A percentile compares a stretch with the other conserved stretches of the same genome.
Conservation (phyloP, 2,329 filamentous ascomycete genomes). For the Fusarium duplospermum region DNA sequence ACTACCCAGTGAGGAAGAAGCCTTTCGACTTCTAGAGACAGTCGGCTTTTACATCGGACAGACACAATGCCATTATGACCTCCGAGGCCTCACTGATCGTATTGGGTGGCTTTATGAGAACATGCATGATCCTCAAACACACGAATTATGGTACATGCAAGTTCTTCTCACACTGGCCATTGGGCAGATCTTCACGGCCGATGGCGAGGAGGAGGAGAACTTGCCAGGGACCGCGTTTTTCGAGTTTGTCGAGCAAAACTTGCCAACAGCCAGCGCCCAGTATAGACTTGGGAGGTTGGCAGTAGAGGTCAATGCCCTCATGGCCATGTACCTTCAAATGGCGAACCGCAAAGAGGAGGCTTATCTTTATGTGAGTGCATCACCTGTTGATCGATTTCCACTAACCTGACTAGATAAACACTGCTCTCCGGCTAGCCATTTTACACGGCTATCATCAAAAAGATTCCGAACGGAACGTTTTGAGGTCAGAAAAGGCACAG, state of each 20-base stretch:
- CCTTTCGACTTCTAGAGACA: neutral
- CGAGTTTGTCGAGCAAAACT: neutral
- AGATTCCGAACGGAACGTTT: neutral
- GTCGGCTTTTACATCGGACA: neutral
- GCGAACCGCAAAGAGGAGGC: constrained; percentile 12
- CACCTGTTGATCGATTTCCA: fast-evolving
- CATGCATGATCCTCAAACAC: neutral
- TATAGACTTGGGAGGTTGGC: constrained; percentile 6
- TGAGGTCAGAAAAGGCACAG: neutral
- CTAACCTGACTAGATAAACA: neutral
- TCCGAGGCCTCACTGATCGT: neutral
- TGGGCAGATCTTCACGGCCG: neutral
- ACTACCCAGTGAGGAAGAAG: neutral
- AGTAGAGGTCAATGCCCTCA: constrained; percentile 9
- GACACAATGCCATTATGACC: neutral
- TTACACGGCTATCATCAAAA: neutral
- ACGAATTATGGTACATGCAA: neutral
- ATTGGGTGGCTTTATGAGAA: neutral
- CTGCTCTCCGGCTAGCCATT: neutral
- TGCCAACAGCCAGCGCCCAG: neutral
- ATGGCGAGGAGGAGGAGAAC: neutral
- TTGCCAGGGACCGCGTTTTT: neutral
- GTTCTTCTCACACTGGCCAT: neutral
- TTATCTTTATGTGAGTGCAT: neutral
- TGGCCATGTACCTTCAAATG: constrained; percentile 22